Base-by-base conservation (phyloP, 495 filamentous ascomycete species). In the Chaetomium fimeti region DNA sequence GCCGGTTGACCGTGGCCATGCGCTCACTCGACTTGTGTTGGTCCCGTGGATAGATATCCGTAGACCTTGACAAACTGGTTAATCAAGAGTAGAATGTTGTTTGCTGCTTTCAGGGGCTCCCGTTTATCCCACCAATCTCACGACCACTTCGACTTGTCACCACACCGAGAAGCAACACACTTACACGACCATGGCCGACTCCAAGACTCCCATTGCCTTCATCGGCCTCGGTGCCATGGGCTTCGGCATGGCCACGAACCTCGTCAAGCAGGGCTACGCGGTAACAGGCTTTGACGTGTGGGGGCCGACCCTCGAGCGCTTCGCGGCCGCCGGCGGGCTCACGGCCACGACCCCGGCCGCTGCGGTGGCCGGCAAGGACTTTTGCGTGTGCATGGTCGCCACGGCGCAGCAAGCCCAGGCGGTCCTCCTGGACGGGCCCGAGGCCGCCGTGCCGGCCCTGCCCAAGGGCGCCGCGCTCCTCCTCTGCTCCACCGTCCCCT, bases 181-280 rank as follows among this genome's bases (percentile, higher is more conserved):
- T 20, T 25, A 58, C 27, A 20, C 22, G n/a, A 61, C 9, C 49
- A 78, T 77, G 75, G 70, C 72, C 32, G 66, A 69, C 64, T 42
- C 62, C 32, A 81, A 86, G 69, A 82, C 85, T 11, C 76, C 80
- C 54, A 76, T 92, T 60, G 85, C 88, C 66, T 93, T 93, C 77
- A 88, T 90, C 63, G 91, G 91, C 80, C 87, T 94, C 8, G 91
- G 91, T 66, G 90, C 91, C 77, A 94, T 93, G 91, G 91, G 91
- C 70, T 91, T 90, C 72, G 90, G 90, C 66, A 93, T 93, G 89
- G 90, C 91, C 68, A 88, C 86, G 45, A 83, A 91, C 69, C 85
- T 94, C 52, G 76, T 92, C 66, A 87, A 87, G 69, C 76, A 85
- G 49, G 86, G 86, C 62, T 89, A 88, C 71, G 53, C 77, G 1